Evolutionary conservation across 108 stramenopile genomes (phyloP), one percentile per base, ranked within the genome.

Genomic region (Chaetoceros tenuissimus): DNA sequence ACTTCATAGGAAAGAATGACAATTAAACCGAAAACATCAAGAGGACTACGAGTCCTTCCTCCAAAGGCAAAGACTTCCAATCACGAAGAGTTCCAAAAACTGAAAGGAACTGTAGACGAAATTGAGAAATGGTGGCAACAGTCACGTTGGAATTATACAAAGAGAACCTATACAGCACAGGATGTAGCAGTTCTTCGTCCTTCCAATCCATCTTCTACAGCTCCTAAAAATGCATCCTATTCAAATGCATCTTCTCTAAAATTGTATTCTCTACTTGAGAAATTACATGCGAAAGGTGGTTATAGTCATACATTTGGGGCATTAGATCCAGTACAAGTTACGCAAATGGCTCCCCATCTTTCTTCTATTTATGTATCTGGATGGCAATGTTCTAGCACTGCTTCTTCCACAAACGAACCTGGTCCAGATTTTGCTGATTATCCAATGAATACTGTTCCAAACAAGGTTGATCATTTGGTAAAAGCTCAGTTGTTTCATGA

Each of bases 231-330:
- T 54, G 59, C 60, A 27, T 64, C 66, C 64, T 86, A 79, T 62
- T 76, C 82, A 28, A 73, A 78, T 51, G 46, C 46, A 19, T 74
- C 81, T 23, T 80, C 86, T 40, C 64, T 56, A 21, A 85, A 86
- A 57, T 73, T 92, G 13, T 92, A 77, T 60, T 62, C 31, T 46
- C 72, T 92, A 16, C 69, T 92, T 46, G 51, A 53, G n/a, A 55
- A 68, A 8, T 71, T 92, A n/a, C 77, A 86, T 50, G 22, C 48
- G 10, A 51, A 48, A 13, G 89, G 91, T 3, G 90, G 88, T 2
- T 96, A 91, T 64, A 83, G 84, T 3, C 92, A 94, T 70, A 97
- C 96, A 25, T 97, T 95, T 73, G 96, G 96, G 23, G 92, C 94
- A 17, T 81, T 97, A 28, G 96, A 97, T 72, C 92, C 96, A 29